These are phyloP conservation scores for Xylariaceae sp. DNA, from an alignment of 2,329 filamentous ascomycete genomes.

Conservation along the genomic window DNA sequence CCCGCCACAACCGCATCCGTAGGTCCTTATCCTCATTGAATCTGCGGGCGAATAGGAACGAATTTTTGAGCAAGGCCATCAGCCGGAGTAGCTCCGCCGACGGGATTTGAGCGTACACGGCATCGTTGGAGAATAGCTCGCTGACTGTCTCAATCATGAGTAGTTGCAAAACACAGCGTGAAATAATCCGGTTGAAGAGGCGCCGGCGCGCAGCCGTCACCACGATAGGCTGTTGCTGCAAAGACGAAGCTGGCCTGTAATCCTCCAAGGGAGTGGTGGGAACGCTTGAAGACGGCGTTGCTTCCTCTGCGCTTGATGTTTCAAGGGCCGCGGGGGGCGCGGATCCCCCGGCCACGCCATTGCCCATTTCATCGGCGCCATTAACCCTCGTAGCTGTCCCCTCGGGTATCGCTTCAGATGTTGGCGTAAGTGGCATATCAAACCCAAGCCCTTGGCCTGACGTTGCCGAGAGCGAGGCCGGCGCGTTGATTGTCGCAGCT, in stretches of 20 bases:
- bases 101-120: constrained; percentile 89
- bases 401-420: constrained; percentile 36
- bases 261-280: constrained; percentile 65
- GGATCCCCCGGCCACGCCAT: constrained; percentile 31
- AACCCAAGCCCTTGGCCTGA: constrained; percentile 50
- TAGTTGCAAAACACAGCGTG: constrained; percentile 91
- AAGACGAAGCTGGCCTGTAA: constrained; percentile 69
- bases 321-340: constrained; percentile 18
- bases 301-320: constrained; percentile 19
- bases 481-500: constrained; percentile 57
- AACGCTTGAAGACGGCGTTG: constrained; percentile 20
- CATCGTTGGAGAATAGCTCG: constrained; percentile 95
- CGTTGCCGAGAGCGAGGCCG: constrained; percentile 46
- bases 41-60: constrained; percentile 90
- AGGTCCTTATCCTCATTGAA: constrained; percentile 98
- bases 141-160: constrained; percentile 99
- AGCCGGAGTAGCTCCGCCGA: constrained; percentile 82
- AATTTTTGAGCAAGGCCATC: constrained; percentile 92
- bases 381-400: constrained; percentile 59
- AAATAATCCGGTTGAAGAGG: constrained; percentile 99
- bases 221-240: constrained; percentile 83
- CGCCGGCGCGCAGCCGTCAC: constrained; percentile 88
- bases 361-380: constrained; percentile 41
- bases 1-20: constrained; percentile 87
- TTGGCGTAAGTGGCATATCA: constrained; percentile 38